phyloP scores from a whole-genome alignment of 305 asterid species.

The Nicotiana rustica region DNA sequence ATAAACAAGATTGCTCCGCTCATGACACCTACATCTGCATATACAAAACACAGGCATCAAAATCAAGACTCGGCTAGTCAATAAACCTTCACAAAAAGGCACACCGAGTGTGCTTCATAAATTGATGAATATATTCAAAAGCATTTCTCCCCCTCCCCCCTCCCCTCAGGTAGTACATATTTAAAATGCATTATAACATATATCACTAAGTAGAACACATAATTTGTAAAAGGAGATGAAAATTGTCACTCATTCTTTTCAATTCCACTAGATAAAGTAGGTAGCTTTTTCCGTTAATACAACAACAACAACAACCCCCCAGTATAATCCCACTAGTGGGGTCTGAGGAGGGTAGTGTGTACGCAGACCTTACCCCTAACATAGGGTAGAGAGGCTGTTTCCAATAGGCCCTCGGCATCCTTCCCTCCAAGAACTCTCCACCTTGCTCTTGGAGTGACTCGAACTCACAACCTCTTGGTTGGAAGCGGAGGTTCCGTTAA shows the following conservation, averaged over 20 bases:
- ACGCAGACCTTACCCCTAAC: too few relatives aligned
- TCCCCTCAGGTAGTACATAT: background rate
- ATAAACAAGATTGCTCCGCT: constrained; percentile 91
- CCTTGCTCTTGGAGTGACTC: too few relatives aligned
- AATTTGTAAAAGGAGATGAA: background rate
- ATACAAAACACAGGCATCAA: background rate
- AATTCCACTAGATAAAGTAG: background rate
- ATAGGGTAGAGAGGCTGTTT: too few relatives aligned
- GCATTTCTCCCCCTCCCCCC: background rate
- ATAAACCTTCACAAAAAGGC: background rate
- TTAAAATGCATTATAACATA: background rate
- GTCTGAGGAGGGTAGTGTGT: too few relatives aligned
- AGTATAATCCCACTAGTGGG: too few relatives aligned
- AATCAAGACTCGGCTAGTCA: background rate
- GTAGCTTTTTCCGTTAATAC: background rate
- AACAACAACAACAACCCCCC: too few relatives aligned
- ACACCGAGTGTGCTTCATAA: background rate
- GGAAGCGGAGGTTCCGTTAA: background rate
- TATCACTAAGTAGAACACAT: background rate
- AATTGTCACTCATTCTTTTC: background rate
- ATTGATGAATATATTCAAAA: background rate
- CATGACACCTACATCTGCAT: constrained; percentile 95
- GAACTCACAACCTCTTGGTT: too few relatives aligned
- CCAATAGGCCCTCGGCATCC: too few relatives aligned
- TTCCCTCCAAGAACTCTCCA: too few relatives aligned